Evolutionary conservation across 257 asterid species (phyloP), one percentile per base, ranked within the genome.

Genomic region (Coffea canephora): DNA sequence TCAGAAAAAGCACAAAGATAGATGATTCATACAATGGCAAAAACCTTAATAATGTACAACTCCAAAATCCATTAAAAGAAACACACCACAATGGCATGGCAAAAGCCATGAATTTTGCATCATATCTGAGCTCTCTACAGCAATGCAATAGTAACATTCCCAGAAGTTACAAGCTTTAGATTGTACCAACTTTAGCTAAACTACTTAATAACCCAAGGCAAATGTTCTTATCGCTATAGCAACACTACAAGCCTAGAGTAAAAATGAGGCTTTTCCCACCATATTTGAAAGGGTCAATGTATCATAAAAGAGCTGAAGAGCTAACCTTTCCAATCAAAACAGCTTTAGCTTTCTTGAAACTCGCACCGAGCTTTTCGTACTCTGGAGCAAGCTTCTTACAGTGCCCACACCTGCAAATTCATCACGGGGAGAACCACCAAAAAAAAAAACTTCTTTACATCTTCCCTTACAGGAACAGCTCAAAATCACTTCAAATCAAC

Each of bases 311-410:
- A 25, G 15, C 8, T 2, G 1, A 61, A 61, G 69, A 73, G 69
- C 89, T 78, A 79, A 94, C 99, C 99, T 95, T 95, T 80, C 87
- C 99, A 23, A 95, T 93, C 88, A 93, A 78, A 83, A 92, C 90
- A 68, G 98, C 93, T 85, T 93, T 95, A 21, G 97, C 91, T 85
- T 93, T 95, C 97, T 86, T 95, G 87, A 95, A 95, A 86, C 94
- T 95, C 23, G 93, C 94, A 71, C 91, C 99, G 13, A 93, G 97
- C 89, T 92, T 87, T 77, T 95, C 98, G 77, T 87, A 95, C 82
- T 95, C 98, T 0, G 99, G 99, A 73, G 98, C 97, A 74, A 95
- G 97, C 88, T 95, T 95, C 79, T 92, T 95, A 85, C 98, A 95
- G 88, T 95, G 99, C 52, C 99, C 97, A 72, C 98, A 95, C 99